Conservation (phyloP, 2,329 filamentous ascomycete genomes). For the Fulvia fulva region DNA sequence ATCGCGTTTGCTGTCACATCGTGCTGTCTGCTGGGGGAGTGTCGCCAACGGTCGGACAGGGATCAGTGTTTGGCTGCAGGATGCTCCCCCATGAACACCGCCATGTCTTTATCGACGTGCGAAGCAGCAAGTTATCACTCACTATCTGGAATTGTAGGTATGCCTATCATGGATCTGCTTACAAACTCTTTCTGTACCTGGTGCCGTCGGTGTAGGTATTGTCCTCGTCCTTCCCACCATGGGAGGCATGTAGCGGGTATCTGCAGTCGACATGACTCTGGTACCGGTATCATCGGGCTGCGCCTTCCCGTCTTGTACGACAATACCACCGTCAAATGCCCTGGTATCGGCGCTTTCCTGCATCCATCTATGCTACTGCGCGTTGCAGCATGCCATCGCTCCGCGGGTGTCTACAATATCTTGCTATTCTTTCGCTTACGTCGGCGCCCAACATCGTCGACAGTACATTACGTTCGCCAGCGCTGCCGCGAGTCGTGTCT, state of each 20-base stretch:
- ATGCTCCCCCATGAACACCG: not conserved
- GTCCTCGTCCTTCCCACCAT: too few species aligned
- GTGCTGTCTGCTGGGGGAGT: not conserved
- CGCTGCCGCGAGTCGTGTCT: too few species aligned
- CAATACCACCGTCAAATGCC: not conserved
- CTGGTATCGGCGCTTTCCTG: not conserved
- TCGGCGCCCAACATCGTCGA: not conserved
- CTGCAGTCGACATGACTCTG: not conserved
- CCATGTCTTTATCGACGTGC: not conserved
- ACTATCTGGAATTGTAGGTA: not conserved
- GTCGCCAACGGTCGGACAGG: not conserved
- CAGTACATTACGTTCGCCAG: too few species aligned
- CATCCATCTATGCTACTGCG: not conserved
- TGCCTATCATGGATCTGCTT: not conserved
- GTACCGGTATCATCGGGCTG: not conserved
- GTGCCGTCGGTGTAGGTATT: not conserved
- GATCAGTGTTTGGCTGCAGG: not conserved
- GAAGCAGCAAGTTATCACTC: not conserved
- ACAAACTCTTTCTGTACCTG: not conserved
- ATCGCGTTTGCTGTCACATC: not conserved
- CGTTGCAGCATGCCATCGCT: too few species aligned
- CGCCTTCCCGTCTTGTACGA: not conserved
- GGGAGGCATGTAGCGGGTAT: not conserved
- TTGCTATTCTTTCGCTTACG: not conserved
- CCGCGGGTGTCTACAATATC: too few species aligned